Base-by-base conservation (phyloP, 441 rosid species). In the Omphalea diandra region DNA sequence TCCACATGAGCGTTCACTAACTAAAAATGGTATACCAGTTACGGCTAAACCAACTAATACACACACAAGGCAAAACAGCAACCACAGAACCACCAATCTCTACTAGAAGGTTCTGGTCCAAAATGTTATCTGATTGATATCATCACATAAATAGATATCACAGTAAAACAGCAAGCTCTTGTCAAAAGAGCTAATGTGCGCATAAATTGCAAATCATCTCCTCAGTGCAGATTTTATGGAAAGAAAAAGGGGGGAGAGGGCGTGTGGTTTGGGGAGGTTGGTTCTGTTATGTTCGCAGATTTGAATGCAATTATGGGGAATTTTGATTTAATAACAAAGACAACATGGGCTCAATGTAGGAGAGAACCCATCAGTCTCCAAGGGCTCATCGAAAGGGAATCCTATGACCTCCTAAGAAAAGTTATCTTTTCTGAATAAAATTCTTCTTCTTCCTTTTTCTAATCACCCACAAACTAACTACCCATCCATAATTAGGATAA, bases 11-110 rank as follows among this genome's bases (percentile, higher is more conserved):
- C 53, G 27, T 2, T 52, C 32, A 35, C 47, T 11, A 18, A 50
- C 33, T 56, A 53, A 22, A 43, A 46, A 56, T 58, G 17, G 33
- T 27, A 72, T 20, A 24, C 31, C 47, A 67, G 33, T 68, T 12
- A 63, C 11, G 63, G 24, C 38, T 60, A 7, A 36, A 38, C 56
- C 27, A 67, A 61, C 44, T 36, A 58, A 40, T 10, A 53, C 36
- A 18, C 7, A 52, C n/a, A 44, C 26, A 49, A 49, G 22, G 5
- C 4, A 27, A 44, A 61, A n/a, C 11, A 17, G 52, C 1, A 58
- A 31, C 31, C 33, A 60, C 2, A 20, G 33, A 9, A n/a, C 54
- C 29, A 7, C 63, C 0, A 27, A 31, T 15, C 44, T 33, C n/a
- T 40, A 27, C 27, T 15, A 52, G 17, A 53, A 14, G 4, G 36